These are phyloP conservation scores for Lumnitzera racemosa DNA, from an alignment of 345 rosid species.

Conservation along the genomic window DNA sequence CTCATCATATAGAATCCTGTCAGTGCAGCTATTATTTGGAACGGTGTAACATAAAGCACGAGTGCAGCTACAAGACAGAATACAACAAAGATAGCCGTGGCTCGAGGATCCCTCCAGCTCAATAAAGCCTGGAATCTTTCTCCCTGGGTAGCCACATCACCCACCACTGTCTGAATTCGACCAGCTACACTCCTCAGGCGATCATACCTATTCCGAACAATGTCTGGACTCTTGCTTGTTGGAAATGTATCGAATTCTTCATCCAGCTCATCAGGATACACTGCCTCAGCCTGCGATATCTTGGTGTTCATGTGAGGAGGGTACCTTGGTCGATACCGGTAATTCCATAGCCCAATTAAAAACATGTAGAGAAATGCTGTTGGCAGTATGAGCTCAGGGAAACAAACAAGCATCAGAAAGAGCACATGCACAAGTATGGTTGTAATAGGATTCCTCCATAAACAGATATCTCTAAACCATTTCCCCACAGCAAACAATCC, in stretches of 20 bases:
- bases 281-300: constrained; percentile 82
- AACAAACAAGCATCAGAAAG: constrained; percentile 76
- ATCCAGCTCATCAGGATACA: constrained; percentile 83
- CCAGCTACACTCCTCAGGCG: constrained; percentile 91
- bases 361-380: constrained; percentile 88
- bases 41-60: constrained; percentile 81
- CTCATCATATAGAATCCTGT: constrained; percentile 75
- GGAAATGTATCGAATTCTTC: constrained; percentile 96
- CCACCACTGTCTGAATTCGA: constrained; percentile 88
- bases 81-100: constrained; percentile 55
- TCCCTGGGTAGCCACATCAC: constrained; percentile 95
- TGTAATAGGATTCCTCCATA: constrained; percentile 83
- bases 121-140: constrained; percentile 78
- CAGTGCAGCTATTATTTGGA: constrained; percentile 72
- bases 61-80: constrained; percentile 84
- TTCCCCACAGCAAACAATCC: constrained; percentile 69
- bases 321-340: constrained; percentile 81
- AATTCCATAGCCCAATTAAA: constrained; percentile 87
- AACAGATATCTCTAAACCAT: constrained; percentile 81
- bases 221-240: constrained; percentile 54
- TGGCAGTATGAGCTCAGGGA: constrained; percentile 85
- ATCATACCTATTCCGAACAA: constrained; percentile 88
- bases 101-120: constrained; percentile 99
- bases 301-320: constrained; percentile 98
- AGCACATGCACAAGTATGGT: constrained; percentile 85